Conservation (phyloP, 768 basidiomycete species). For the Boletus pseudopeckii region DNA sequence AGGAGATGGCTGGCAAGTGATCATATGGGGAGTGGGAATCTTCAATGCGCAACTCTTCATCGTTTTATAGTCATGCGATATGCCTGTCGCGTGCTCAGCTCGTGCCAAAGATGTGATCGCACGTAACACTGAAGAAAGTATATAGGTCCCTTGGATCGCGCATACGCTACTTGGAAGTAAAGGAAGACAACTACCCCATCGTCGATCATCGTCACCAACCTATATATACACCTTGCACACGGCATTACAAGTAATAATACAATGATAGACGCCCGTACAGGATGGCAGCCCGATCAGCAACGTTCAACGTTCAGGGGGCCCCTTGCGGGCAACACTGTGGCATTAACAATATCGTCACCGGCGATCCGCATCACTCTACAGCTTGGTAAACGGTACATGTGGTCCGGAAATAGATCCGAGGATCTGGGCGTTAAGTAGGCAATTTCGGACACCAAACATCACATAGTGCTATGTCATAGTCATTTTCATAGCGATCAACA, state of each 20-base stretch:
- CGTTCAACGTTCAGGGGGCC: not conserved
- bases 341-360: not conserved
- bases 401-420: slow-evolving; percentile 8
- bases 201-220: not conserved
- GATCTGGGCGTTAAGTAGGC: not conserved
- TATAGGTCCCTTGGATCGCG: not conserved
- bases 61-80: not conserved
- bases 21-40: not conserved
- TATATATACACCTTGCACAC: not conserved
- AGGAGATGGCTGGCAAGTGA: not conserved
- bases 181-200: not conserved
- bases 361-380: slow-evolving; percentile 16
- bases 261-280: slow-evolving; percentile 23
- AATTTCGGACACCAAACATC: not conserved
- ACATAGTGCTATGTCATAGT: not conserved
- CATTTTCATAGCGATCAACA: slow-evolving; percentile 1
- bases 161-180: not conserved
- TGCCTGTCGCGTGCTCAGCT: slow-evolving; percentile 2
- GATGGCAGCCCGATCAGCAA: slow-evolving; percentile 13
- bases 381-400: slow-evolving; percentile 19
- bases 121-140: not conserved
- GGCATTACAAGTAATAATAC: not conserved
- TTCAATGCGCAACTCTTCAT: not conserved
- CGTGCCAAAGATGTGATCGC: not conserved
- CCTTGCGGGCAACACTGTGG: not conserved